A percentile compares a stretch with the other conserved stretches of the same genome.
Conservation (phyloP, 768 basidiomycete genomes). For the Hygrocybe coccinea region DNA sequence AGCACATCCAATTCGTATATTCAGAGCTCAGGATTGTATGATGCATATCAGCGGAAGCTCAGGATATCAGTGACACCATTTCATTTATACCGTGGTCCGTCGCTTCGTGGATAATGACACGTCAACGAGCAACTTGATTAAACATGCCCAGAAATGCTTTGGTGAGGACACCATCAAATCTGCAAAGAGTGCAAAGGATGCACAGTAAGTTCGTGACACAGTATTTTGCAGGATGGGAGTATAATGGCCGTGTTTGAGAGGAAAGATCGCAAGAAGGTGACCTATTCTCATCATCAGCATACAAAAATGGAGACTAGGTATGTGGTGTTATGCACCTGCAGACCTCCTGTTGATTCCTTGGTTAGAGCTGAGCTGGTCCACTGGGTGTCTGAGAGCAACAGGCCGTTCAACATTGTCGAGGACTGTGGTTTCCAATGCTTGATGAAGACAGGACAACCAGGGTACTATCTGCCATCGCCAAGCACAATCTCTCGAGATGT, state of each 20-base stretch:
- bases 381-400: slow-evolving; percentile 32
- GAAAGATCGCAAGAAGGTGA: slow-evolving; percentile 26
- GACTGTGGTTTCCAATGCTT: no score
- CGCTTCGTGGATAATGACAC: slow-evolving; percentile 20
- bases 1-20: no score
- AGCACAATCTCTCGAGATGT: no score
- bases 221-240: slow-evolving; percentile 12
- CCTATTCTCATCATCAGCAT: slow-evolving; percentile 25
- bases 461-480: no score
- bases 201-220: background rate
- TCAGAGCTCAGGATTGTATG: no score
- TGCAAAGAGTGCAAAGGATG: slow-evolving; percentile 2
- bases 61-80: no score
- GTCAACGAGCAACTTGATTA: slow-evolving; percentile 29
- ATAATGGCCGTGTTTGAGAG: slow-evolving; percentile 29
- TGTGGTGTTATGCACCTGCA: slow-evolving; percentile 2
- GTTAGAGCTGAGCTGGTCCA: slow-evolving; percentile 29
- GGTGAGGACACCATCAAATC: slow-evolving; percentile 21
- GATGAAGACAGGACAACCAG: no score
- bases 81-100: slow-evolving; percentile 9
- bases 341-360: background rate
- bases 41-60: no score
- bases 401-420: no score
- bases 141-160: slow-evolving; percentile 32
- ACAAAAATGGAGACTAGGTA: slow-evolving; percentile 24